Conservation (phyloP, 106 monocot species). For the Platanthera zijinensis region DNA sequence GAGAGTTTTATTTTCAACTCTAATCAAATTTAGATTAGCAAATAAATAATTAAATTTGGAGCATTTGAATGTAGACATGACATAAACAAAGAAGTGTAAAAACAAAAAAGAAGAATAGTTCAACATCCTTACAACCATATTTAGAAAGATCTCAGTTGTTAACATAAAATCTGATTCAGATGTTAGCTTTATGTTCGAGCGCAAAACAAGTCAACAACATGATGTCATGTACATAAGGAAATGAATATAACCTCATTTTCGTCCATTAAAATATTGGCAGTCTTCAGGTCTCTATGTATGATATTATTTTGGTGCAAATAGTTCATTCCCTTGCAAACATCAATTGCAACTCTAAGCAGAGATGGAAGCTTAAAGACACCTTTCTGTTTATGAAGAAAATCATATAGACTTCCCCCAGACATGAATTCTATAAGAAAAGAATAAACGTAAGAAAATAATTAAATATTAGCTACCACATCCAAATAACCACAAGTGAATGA, state of each 20-base stretch:
- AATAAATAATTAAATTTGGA: no score
- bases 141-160: neutral
- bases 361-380: conserved; percentile 65
- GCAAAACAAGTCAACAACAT: neutral
- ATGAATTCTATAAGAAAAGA: conserved; percentile 63
- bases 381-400: conserved; percentile 89
- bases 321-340: conserved; percentile 95
- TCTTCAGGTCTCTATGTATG: conserved; percentile 87
- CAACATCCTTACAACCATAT: conserved; percentile 1
- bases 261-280: conserved; percentile 97
- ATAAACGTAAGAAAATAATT: neutral
- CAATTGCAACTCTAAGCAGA: conserved; percentile 73
- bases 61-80: no score
- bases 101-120: neutral
- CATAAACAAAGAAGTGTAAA: neutral
- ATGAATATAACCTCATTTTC: conserved; percentile 59
- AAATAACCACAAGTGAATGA: neutral
- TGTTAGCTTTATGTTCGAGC: neutral
- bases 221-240: neutral
- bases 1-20: no score
- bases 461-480: conserved; percentile 2
- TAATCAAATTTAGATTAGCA: no score
- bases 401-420: conserved; percentile 86
- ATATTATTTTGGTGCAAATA: conserved; percentile 95
- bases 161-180: neutral